Evolutionary conservation across 495 filamentous ascomycete genomes (phyloP).

Genomic region (Tuber calosporum): DNA sequence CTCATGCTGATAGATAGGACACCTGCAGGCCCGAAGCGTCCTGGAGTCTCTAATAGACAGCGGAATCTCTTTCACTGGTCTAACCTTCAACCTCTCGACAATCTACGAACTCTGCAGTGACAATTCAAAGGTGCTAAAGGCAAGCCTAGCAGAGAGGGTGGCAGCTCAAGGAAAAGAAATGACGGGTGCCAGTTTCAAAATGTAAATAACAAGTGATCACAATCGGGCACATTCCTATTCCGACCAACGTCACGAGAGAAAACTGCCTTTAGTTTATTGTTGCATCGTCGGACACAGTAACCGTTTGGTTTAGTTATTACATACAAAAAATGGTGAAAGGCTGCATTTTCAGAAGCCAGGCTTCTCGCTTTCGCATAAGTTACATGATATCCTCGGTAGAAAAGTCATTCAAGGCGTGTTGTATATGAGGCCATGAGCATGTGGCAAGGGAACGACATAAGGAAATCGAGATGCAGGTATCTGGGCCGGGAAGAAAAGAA

Average conservation of each 20-base stretch:
- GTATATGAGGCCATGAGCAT: background rate
- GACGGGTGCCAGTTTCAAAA: conserved; percentile 67
- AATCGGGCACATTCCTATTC: background rate
- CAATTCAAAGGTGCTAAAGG: conserved; percentile 59
- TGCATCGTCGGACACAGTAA: background rate
- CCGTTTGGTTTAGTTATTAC: background rate
- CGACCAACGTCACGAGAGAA: background rate
- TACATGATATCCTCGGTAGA: background rate
- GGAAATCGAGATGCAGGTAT: background rate
- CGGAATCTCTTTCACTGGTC: conserved; percentile 59
- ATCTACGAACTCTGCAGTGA: conserved; percentile 90
- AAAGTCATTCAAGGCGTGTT: background rate
- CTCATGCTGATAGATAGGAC: conserved; percentile 33
- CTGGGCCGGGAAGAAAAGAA: background rate
- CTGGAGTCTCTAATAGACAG: conserved; percentile 58
- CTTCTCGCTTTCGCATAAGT: conserved; percentile 5
- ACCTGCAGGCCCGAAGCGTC: conserved; percentile 50
- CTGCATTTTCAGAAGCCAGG: background rate
- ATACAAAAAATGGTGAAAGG: background rate
- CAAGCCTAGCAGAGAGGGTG: conserved; percentile 60
- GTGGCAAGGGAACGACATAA: background rate
- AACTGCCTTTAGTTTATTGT: background rate
- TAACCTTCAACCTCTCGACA: conserved; percentile 83
- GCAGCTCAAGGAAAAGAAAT: conserved; percentile 63
- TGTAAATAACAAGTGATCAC: conserved; percentile 46